These are phyloP conservation scores for Barnettozyma vustinii DNA, from an alignment of 805 yeast genomes.

Conservation along the genomic window DNA sequence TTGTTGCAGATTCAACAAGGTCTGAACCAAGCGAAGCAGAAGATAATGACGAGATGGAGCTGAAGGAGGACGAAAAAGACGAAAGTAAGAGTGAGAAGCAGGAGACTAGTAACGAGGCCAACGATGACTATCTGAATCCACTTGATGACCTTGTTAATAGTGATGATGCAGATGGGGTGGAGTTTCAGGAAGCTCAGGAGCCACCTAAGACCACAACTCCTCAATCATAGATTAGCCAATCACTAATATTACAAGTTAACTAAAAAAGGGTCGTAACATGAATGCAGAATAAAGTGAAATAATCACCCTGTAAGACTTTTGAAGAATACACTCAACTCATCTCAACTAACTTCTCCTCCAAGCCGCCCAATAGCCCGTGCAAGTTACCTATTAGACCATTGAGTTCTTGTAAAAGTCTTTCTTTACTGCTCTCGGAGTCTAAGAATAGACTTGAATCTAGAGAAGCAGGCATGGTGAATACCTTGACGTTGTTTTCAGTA, in stretches of 20 bases:
- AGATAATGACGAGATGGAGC: background rate
- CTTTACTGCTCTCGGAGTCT: slow-evolving; percentile 20
- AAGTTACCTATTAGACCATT: slow-evolving; percentile 18
- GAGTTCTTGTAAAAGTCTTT: slow-evolving; percentile 25
- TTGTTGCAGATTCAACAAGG: slow-evolving; percentile 2
- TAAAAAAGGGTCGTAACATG: background rate
- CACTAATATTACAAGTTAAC: background rate
- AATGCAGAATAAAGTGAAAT: background rate
- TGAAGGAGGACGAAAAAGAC: slow-evolving; percentile 7
- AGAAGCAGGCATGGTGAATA: slow-evolving; percentile 5
- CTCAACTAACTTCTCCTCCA: slow-evolving; percentile 27
- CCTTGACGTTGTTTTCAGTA: background rate
- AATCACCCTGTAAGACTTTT: background rate
- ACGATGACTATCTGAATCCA: slow-evolving; percentile 1
- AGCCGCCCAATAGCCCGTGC: slow-evolving; percentile 21
- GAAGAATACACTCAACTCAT: background rate
- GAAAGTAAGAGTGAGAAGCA: slow-evolving; percentile 5
- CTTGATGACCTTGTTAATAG: slow-evolving; percentile 1
- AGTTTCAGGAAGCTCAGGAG: background rate
- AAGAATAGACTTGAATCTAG: slow-evolving; percentile 20
- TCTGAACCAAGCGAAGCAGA: background rate
- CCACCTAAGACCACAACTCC: background rate
- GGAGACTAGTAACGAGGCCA: too few relatives aligned
- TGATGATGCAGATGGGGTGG: background rate
- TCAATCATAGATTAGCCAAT: background rate